Percentiles rank a stretch among this genome's conserved stretches.
Evolutionary conservation across 73 alveolate genomes (phyloP).

Genomic region (Paramecium pentaurelia): DNA sequence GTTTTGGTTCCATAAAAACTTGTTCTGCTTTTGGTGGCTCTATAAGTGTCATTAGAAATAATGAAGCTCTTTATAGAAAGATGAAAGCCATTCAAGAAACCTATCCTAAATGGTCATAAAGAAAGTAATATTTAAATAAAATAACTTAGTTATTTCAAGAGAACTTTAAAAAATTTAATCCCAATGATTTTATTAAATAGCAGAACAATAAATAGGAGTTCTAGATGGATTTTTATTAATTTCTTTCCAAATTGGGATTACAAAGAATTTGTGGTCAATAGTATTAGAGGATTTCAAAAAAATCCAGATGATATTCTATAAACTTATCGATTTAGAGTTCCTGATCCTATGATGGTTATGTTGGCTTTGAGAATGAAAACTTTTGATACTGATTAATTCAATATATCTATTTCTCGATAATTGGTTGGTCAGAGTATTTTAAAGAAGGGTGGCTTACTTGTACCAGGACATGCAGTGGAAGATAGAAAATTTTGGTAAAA

Average conservation of each 20-base stretch:
- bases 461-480: slow-evolving; percentile 69
- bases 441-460: slow-evolving; percentile 59
- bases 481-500: slow-evolving; percentile 71
- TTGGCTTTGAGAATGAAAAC: slow-evolving; percentile 21
- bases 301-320: neutral
- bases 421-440: slow-evolving; percentile 17
- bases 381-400: slow-evolving; percentile 8
- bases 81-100: slow-evolving; percentile 67
- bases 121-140: neutral
- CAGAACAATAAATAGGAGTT: neutral
- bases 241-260: slow-evolving; percentile 46
- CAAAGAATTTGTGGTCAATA: slow-evolving; percentile 30
- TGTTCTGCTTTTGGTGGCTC: slow-evolving; percentile 77
- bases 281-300: slow-evolving; percentile 23
- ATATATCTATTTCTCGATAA: neutral
- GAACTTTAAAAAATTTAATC: slow-evolving; percentile 17
- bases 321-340: slow-evolving; percentile 28
- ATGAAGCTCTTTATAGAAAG: slow-evolving; percentile 58
- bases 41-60: slow-evolving; percentile 65
- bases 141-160: neutral
- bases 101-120: slow-evolving; percentile 58
- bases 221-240: slow-evolving; percentile 31
- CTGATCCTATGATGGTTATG: slow-evolving; percentile 49
- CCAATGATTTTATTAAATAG: slow-evolving; percentile 38
- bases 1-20: slow-evolving; percentile 83